Base-by-base conservation (phyloP, 257 asterid species). In the Solanum pimpinellifolium region DNA sequence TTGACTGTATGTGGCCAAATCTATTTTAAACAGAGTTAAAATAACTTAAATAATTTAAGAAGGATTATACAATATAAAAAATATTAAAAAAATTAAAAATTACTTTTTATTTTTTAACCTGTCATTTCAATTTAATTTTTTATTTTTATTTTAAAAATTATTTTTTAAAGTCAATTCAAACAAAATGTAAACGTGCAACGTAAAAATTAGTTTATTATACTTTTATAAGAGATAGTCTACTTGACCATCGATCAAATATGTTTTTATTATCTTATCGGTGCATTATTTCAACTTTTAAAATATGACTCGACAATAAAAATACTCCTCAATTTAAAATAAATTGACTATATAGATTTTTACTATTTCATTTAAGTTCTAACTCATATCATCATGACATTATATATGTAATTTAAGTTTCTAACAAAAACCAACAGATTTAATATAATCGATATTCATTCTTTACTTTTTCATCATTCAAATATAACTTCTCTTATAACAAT, bases 21-120 rank as follows among this genome's bases (percentile, higher is more conserved):
- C 0, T 52, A 52, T 0, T 52, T 6, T 37, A 37, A 37, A 5
- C 7, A 5, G 7, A 37, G 39, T 37, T 37, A 37, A 49, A 49
- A 15, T 6, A 52, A 52, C 4, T 18, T 18, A 52, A 16, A 16
- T 16, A 16, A 16, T 0, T 1, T 52, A 52, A 8, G 0, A 52
- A 18, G 1, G 3, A 0, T 18, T 52, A 6, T 7, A 9, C n/a
- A 52, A 52, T 1, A 0, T 52, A 0, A 52, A 52, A 52, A 52
- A 52, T 52, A 9, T 18, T 6, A 49, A 29, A 52, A 46, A 52
- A 49, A 49, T 15, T 52, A 9, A 52, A 52, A 52, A 52, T 9
- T 52, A 2, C 16, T 6, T 5, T 4, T 44, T 44, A 1, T 6
- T 52, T 49, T 15, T 49, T 0, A 0, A 49, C 3, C 16, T 49